A percentile compares a stretch with the other conserved stretches of the same genome.
Conservation (phyloP, 176 grass and related monocot genomes). For the Areca catechu region DNA sequence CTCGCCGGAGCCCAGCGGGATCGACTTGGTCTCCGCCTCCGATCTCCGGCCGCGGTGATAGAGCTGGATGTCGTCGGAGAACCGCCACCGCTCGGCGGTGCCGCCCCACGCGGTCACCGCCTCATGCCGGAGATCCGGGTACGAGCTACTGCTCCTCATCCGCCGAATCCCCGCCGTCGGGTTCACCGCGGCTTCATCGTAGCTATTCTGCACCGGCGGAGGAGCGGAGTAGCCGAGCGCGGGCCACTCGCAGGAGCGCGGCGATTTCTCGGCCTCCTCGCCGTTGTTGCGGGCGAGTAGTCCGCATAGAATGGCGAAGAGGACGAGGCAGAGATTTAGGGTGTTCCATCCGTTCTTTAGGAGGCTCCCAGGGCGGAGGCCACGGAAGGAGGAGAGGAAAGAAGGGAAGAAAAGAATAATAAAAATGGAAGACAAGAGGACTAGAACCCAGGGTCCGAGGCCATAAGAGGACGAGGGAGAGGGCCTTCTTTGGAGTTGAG, state of each 20-base stretch:
- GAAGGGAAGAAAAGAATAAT: conserved; percentile 55
- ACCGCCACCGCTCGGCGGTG: conserved; percentile 32
- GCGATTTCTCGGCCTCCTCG: neutral
- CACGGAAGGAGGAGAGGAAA: conserved; percentile 7
- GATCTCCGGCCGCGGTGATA: conserved; percentile 30
- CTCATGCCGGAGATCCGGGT: conserved; percentile 62
- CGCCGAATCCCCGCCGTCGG: conserved; percentile 36
- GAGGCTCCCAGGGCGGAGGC: conserved; percentile 10
- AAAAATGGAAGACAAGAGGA: conserved; percentile 51
- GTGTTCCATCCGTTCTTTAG: conserved; percentile 73
- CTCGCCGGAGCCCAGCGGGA: too few relatives aligned
- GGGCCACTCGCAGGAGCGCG: conserved; percentile 11
- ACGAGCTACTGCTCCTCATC: conserved; percentile 80
- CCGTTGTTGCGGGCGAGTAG: conserved; percentile 39
- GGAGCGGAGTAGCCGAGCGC: conserved; percentile 12
- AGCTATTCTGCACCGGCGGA: conserved; percentile 2
- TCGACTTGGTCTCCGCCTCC: neutral
- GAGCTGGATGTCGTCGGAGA: conserved; percentile 62
- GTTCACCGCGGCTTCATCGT: neutral
- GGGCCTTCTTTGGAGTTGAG: conserved; percentile 1
- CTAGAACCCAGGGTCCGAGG: conserved; percentile 54
- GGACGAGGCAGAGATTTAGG: conserved; percentile 70
- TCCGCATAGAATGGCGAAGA: conserved; percentile 77
- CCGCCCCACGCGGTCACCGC: conserved; percentile 40
- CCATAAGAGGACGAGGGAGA: conserved; percentile 16